These are phyloP conservation scores for Nicotiana otophora DNA, from an alignment of 257 asterid genomes.

Conservation along the genomic window DNA sequence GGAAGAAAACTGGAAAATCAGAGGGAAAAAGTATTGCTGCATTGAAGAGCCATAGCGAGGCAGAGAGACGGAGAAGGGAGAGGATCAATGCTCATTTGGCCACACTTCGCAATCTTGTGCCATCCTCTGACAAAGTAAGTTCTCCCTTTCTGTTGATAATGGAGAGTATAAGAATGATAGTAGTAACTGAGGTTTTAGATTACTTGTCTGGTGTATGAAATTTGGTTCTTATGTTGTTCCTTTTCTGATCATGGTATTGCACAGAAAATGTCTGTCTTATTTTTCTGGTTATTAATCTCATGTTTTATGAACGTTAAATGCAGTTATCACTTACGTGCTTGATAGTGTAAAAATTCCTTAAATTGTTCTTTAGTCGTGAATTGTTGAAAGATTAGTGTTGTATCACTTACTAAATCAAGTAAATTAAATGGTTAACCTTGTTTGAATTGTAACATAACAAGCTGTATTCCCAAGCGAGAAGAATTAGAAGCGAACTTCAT, in stretches of 20 bases:
- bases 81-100: conserved; percentile 69
- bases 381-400: background rate
- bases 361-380: too few relatives aligned
- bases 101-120: conserved; percentile 65
- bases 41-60: conserved; percentile 84
- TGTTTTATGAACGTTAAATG: too few relatives aligned
- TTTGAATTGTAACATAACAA: background rate
- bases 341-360: too few relatives aligned
- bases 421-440: background rate
- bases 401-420: background rate
- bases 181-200: background rate
- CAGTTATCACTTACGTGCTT: too few relatives aligned
- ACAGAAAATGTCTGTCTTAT: background rate
- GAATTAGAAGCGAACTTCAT: background rate
- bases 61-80: conserved; percentile 85
- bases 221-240: background rate
- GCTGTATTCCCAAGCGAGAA: background rate
- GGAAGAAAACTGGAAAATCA: conserved; percentile 35
- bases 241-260: background rate
- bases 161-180: background rate
- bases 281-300: too few relatives aligned
- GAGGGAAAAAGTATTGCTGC: conserved; percentile 57
- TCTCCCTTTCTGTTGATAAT: background rate
- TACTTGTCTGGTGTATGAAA: background rate
- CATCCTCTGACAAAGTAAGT: conserved; percentile 66